These are phyloP conservation scores for Laetiporus sulphureus DNA, from an alignment of 1,284 basidiomycete species.

Conservation along the genomic window DNA sequence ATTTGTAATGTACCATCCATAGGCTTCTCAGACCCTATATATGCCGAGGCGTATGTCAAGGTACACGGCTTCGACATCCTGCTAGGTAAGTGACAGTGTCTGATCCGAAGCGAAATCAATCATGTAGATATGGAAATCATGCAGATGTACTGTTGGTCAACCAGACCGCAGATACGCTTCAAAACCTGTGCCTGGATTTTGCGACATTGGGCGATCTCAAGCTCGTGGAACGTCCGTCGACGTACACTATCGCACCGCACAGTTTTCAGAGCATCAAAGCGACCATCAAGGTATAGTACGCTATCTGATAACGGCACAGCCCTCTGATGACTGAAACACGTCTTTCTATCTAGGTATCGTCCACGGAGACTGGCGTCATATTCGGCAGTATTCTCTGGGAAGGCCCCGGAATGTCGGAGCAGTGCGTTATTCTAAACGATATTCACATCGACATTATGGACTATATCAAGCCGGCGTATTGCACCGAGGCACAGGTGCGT, in stretches of 20 bases:
- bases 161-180: slow-evolving; percentile 90
- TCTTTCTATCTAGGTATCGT: slow-evolving; percentile 54
- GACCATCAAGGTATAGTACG: slow-evolving; percentile 78
- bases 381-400: slow-evolving; percentile 99
- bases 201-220: slow-evolving; percentile 97
- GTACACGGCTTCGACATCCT: slow-evolving; percentile 98
- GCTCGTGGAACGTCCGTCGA: slow-evolving; percentile 90
- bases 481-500: slow-evolving; percentile 88
- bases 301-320: too few relatives aligned
- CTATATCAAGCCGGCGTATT: slow-evolving; percentile 97
- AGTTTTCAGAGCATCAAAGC: slow-evolving; percentile 99
- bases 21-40: slow-evolving; percentile 98
- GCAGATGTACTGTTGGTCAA: slow-evolving; percentile 94
- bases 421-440: slow-evolving; percentile 91
- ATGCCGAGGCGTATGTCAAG: slow-evolving; percentile 97
- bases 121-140: too few relatives aligned
- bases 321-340: too few relatives aligned
- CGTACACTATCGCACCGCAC: slow-evolving; percentile 92
- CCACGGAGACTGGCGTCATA: slow-evolving; percentile 97
- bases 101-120: neutral
- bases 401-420: slow-evolving; percentile 80
- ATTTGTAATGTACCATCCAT: neutral
- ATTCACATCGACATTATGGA: slow-evolving; percentile 99
- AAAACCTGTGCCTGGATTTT: slow-evolving; percentile 97
- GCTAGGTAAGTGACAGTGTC: slow-evolving; percentile 48